These are phyloP conservation scores for Coprinopsis strossmayeri DNA, from an alignment of 768 basidiomycete genomes.

Conservation along the genomic window DNA sequence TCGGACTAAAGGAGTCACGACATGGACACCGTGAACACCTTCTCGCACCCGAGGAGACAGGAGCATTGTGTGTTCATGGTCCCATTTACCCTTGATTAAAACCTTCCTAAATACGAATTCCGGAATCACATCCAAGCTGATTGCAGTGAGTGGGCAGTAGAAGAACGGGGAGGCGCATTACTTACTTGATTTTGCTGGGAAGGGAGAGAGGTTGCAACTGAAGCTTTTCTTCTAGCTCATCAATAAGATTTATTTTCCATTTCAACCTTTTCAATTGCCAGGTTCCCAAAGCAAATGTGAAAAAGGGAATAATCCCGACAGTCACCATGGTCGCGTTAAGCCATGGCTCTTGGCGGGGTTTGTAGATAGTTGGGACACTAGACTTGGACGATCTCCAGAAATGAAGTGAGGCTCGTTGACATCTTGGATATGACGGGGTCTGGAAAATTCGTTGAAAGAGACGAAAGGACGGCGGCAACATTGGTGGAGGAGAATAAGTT, in stretches of 20 bases:
- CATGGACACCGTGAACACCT: constrained; percentile 80
- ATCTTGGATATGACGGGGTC: constrained; percentile 3
- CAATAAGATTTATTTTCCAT: constrained; percentile 93
- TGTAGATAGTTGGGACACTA: constrained; percentile 44
- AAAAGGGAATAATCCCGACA: constrained; percentile 80
- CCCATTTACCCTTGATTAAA: constrained; percentile 68
- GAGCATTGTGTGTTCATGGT: constrained; percentile 70
- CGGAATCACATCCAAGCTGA: constrained; percentile 63
- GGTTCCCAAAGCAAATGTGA: constrained; percentile 83
- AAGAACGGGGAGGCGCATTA: constrained; percentile 16
- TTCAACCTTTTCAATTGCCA: constrained; percentile 93
- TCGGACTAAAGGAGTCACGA: constrained; percentile 82
- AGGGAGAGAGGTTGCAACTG: constrained; percentile 70
- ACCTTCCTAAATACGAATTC: constrained; percentile 91
- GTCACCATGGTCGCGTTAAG: constrained; percentile 66
- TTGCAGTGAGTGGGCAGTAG: constrained; percentile 13
- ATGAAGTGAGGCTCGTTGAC: constrained; percentile 8
- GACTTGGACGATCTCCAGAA: constrained; percentile 16
- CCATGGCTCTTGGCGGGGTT: constrained; percentile 52
- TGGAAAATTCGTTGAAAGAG: constrained; percentile 4
- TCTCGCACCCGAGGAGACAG: constrained; percentile 85
- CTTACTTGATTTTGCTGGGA: constrained; percentile 84
- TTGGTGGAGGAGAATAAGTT: not conserved
- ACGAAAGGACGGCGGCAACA: constrained; percentile 9
- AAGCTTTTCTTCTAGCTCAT: constrained; percentile 89